Evolutionary conservation across 2,329 filamentous ascomycete species (phyloP).

Genomic region (Fusarium graminum): DNA sequence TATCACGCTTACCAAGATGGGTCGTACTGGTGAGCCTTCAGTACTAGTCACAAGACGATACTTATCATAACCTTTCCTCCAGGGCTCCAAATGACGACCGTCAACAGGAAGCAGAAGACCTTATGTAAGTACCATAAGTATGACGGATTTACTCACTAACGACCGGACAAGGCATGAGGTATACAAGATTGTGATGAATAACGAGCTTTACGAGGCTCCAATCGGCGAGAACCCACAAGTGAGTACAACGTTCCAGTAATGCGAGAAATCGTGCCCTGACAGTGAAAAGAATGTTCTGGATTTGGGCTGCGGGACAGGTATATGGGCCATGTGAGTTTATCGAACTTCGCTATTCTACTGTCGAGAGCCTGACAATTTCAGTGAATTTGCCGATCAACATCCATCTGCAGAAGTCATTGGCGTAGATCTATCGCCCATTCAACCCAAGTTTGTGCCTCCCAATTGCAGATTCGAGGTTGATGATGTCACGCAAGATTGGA

Average conservation of each 20-base stretch:
- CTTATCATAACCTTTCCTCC: accelerated
- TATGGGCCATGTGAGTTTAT: slow-evolving; percentile 36
- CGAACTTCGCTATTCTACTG: accelerated
- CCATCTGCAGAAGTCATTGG: slow-evolving; percentile 27
- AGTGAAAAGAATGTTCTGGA: background rate
- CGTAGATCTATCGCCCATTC: slow-evolving; percentile 29
- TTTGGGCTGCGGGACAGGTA: slow-evolving; percentile 18
- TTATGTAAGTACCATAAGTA: slow-evolving; percentile 21
- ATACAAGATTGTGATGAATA: slow-evolving; percentile 49
- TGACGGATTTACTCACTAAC: accelerated
- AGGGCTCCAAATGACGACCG: slow-evolving; percentile 50
- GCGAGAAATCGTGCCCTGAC: accelerated
- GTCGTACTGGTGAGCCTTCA: slow-evolving; percentile 49
- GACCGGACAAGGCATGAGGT: slow-evolving; percentile 43
- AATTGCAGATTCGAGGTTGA: slow-evolving; percentile 37
- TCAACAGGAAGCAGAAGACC: slow-evolving; percentile 49
- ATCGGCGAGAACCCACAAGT: slow-evolving; percentile 49
- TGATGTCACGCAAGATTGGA: slow-evolving; percentile 35
- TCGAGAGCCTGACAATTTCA: background rate
- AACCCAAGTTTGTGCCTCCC: slow-evolving; percentile 17
- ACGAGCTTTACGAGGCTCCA: slow-evolving; percentile 52
- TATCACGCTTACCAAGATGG: slow-evolving; percentile 64
- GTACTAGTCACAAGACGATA: accelerated
- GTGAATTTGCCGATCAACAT: slow-evolving; percentile 38
- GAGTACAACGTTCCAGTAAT: accelerated